These are phyloP conservation scores for Cochlearia excelsa DNA, from an alignment of 345 rosid genomes.

Conservation along the genomic window DNA sequence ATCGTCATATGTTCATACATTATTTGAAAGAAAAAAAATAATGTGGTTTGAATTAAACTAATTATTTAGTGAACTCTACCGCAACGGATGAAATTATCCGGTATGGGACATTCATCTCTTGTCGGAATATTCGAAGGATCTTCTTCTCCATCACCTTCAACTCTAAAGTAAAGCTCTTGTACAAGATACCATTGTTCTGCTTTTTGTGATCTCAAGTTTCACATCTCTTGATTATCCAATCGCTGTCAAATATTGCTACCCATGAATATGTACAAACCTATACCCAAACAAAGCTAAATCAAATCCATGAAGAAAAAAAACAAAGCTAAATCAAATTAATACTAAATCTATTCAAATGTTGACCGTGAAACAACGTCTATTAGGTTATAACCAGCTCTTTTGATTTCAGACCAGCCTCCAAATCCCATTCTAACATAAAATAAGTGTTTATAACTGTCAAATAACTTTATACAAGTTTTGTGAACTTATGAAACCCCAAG, in stretches of 20 bases:
- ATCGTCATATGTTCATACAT: no score
- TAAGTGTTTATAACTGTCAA: no score
- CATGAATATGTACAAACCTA: slow-evolving; percentile 65
- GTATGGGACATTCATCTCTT: slow-evolving; percentile 53
- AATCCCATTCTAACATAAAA: slow-evolving; percentile 41
- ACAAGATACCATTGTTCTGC: slow-evolving; percentile 70
- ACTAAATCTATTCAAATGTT: slow-evolving; percentile 35
- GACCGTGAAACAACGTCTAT: slow-evolving; percentile 65
- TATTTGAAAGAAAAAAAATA: no score
- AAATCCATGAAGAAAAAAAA: no score
- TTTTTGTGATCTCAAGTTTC: slow-evolving; percentile 82
- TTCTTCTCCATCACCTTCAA: slow-evolving; percentile 59
- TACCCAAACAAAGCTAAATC: background rate
- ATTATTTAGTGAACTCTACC: slow-evolving; percentile 33
- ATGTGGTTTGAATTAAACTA: no score
- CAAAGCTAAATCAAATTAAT: no score
- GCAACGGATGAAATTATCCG: slow-evolving; percentile 55
- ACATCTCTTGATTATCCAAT: slow-evolving; percentile 92
- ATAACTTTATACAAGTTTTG: no score
- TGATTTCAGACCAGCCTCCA: slow-evolving; percentile 54
- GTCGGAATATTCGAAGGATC: slow-evolving; percentile 38
- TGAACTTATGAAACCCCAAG: no score
- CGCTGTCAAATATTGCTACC: slow-evolving; percentile 57
- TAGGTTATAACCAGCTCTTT: slow-evolving; percentile 47
- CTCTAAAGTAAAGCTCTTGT: slow-evolving; percentile 65